These are phyloP conservation scores for Malus hybrid DNA, from an alignment of 331 rosid genomes.

Conservation along the genomic window DNA sequence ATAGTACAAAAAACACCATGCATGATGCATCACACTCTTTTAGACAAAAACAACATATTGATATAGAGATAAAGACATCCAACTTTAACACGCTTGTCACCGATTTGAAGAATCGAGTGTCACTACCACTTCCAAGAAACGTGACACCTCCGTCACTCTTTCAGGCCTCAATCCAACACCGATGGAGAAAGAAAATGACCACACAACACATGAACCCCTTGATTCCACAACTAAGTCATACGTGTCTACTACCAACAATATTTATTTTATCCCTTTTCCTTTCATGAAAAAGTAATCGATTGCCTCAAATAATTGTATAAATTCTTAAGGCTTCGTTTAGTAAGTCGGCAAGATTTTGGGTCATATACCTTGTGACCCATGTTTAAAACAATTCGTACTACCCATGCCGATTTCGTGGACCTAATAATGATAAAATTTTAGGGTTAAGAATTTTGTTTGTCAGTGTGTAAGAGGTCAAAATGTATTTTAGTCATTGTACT, in stretches of 20 bases:
- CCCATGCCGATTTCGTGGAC: background rate
- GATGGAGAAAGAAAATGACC: background rate
- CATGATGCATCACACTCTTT: no score
- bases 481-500: no score
- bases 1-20: no score
- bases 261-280: background rate
- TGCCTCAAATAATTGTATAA: background rate
- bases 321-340: background rate
- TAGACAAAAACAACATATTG: no score
- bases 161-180: background rate
- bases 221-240: background rate
- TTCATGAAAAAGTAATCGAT: background rate
- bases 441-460: no score
- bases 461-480: no score
- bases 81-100: background rate
- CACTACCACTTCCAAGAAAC: background rate
- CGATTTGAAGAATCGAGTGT: background rate
- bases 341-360: background rate
- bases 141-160: background rate
- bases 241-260: background rate
- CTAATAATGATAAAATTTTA: background rate
- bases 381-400: background rate
- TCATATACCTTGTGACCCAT: background rate
- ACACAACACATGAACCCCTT: background rate
- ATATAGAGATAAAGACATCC: background rate